Base-by-base conservation (phyloP, 768 basidiomycete species). In the Pisolithus tinctorius region DNA sequence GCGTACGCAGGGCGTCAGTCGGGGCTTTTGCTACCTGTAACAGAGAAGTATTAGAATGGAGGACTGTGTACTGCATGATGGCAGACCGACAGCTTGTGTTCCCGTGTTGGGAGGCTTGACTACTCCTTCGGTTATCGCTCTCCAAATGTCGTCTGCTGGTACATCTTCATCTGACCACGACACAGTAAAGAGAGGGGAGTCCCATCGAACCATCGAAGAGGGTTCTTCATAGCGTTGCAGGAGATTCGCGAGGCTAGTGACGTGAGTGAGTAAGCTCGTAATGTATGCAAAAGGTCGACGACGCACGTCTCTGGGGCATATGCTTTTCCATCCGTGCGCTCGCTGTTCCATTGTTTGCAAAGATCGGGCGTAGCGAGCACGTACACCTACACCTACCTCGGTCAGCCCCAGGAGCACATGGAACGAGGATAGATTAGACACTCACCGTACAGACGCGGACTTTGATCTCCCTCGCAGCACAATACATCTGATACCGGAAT, bases 161-260 rank as follows among this genome's bases (percentile, higher is more conserved):
- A 86, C 65, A 27, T 75, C 72, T 14, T 80, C 73, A 53, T 93
- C 91, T 27, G 79, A 76, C 80, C 85, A 91, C 4, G 83, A 70
- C 1, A 96, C 71, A 2, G 89, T 92, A 65, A 96, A 89, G 39
- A 98, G 77, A 0, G 96, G 95, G 0, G 95, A 89, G 67, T 99
- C 95, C 95, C 95, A 99, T 45, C 95, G 82, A n/a, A 90, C 94
- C 87, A 94, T 94, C 4, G 93, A 94, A 0, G 91, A 93, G 0
- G 96, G 96, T 60, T 98, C 96, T 70, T 99, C 96, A 59, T 84
- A 98, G 47, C 95, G 78, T 61, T 85, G 74, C 34, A 98, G 68
- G 3, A 99, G 79, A 64, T 54, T 58, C 16, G 60, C 50, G 50
- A 51, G 36, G 7, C 53, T 56, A n/a, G 14, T 34, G 8, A 27